Base-by-base conservation (phyloP, 129 eudicot species). In the Dittrichia graveolens region DNA sequence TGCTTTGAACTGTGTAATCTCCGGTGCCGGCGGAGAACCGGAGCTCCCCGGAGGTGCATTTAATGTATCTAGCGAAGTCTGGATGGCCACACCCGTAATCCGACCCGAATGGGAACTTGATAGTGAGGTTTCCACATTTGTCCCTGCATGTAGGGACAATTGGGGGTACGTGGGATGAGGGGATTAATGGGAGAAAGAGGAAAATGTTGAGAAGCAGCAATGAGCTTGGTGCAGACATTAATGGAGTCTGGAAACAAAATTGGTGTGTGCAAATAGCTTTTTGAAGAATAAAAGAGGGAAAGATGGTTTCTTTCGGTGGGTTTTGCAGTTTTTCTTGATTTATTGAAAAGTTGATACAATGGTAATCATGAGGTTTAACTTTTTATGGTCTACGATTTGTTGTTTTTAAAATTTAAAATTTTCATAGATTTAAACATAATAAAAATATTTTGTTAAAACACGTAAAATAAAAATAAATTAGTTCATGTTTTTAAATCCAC, bases 1-100 rank as follows among this genome's bases (percentile, higher is more conserved):
- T 81, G 58, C 77, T 81, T 55, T 87, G 83, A 0, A 89, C 65
- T 0, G 77, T 81, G 82, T 85, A 85, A 49, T 53, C 72, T 34
- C 89, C 91, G 8, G 89, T 69, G 63, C 76, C 82, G 3, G 96
- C 81, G 47, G 91, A 81, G 81, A 85, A 80, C 16, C 73, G 80
- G 54, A 85, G 87, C 11, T 79, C 71, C 1, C 85, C 85, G 0
- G 87, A 85, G 38, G 62, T 74, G 58, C 96, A 89, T 68, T 74
- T 85, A 61, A 85, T 77, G 83, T 82, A 85, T 53, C 84, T 81
- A 6, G 89, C 73, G 19, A 89, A 89, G 55, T 67, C 82, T 4
- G 96, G 96, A 53, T 89, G 91, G 18, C 96, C 96, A 55, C 96
- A 89, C 3, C 96, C 96, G 34, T 66, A 89, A 39, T 83, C 84